Conservation (phyloP, 176 grass and related monocot genomes). For the Echinochloa phyllopogon region DNA sequence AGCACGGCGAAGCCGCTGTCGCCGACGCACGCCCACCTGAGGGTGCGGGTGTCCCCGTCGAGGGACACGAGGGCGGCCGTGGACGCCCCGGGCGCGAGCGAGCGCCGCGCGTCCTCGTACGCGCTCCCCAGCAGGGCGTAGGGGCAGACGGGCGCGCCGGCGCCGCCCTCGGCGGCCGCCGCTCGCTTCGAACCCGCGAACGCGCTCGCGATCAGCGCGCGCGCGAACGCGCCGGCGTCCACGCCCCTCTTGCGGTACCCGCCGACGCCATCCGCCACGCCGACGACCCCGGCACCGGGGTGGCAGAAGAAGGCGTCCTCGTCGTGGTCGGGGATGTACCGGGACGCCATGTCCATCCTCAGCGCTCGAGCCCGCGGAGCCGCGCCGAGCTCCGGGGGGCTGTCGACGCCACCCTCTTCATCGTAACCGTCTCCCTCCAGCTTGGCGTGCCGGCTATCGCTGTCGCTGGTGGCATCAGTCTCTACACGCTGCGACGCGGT, state of each 20-base stretch:
- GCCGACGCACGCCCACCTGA: neutral
- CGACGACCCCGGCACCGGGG: too few relatives aligned
- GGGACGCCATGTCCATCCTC: neutral
- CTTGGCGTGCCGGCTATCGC: too few relatives aligned
- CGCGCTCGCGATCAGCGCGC: neutral
- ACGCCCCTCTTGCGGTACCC: neutral
- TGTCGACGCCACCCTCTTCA: too few relatives aligned
- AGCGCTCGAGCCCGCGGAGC: neutral
- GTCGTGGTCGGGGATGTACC: neutral
- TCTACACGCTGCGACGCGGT: neutral
- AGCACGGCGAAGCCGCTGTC: neutral
- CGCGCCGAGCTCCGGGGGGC: too few relatives aligned
- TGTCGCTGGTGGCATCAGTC: neutral
- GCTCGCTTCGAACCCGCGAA: neutral
- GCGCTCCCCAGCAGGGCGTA: neutral
- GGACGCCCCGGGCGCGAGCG: too few relatives aligned
- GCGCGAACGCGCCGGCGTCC: slow-evolving; percentile 25
- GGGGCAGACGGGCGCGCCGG: neutral
- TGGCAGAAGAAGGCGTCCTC: neutral
- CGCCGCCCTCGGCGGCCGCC: too few relatives aligned
- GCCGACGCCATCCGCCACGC: neutral
- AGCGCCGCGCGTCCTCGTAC: neutral
- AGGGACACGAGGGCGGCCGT: neutral
- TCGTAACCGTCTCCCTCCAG: too few relatives aligned
- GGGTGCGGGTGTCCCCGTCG: neutral